Conservation (phyloP, 495 filamentous ascomycete genomes). For the Hypomontagnella monticulosa region DNA sequence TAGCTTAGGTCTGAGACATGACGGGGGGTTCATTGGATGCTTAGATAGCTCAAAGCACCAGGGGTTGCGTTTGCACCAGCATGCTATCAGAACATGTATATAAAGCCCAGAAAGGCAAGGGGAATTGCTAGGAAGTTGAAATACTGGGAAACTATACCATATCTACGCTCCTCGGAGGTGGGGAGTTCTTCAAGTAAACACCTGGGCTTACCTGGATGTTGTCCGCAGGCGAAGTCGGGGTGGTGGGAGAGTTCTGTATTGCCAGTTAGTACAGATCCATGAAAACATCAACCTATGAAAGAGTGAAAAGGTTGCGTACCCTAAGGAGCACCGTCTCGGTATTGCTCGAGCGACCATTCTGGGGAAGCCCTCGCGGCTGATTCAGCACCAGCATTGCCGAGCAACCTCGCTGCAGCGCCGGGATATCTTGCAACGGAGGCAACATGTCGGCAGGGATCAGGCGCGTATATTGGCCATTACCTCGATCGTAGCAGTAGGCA, state of each 20-base stretch:
- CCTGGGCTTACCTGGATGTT: slow-evolving; percentile 49
- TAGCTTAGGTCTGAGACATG: neutral
- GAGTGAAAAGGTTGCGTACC: slow-evolving; percentile 33
- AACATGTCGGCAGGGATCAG: slow-evolving; percentile 74
- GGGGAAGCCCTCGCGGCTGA: slow-evolving; percentile 47
- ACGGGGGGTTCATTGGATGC: neutral
- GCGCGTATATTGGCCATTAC: slow-evolving; percentile 66
- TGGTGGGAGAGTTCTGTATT: slow-evolving; percentile 22
- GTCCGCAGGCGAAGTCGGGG: slow-evolving; percentile 40
- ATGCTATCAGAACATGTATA: neutral
- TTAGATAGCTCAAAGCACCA: neutral
- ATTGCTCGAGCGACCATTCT: slow-evolving; percentile 50
- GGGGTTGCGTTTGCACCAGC: slow-evolving; percentile 25
- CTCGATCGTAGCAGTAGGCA: slow-evolving; percentile 65
- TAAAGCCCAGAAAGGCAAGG: neutral
- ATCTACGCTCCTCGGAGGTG: neutral
- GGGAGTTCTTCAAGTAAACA: slow-evolving; percentile 3
- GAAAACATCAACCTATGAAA: neutral
- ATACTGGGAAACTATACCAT: neutral
- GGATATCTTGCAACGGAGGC: slow-evolving; percentile 53
- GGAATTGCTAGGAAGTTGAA: neutral
- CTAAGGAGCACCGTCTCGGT: slow-evolving; percentile 37
- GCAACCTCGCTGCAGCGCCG: slow-evolving; percentile 41
- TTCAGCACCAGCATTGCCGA: slow-evolving; percentile 55
- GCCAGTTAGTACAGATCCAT: neutral